A percentile compares a stretch with the other conserved stretches of the same genome.
Evolutionary conservation across 192 early-diverging fungal species (phyloP).

Genomic region (Podila minutissima): DNA sequence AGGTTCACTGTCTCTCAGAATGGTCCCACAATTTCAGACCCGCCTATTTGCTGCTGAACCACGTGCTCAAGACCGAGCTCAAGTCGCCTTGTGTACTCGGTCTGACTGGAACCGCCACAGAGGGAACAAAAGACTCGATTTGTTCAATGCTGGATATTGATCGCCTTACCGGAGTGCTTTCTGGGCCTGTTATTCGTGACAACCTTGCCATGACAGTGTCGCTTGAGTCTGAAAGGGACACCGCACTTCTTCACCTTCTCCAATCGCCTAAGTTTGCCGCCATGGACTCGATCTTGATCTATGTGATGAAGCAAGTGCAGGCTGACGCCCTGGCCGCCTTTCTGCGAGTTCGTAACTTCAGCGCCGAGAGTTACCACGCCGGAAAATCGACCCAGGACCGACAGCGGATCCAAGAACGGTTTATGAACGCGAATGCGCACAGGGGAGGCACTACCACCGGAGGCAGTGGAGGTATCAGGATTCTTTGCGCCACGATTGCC

Average conservation of each 20-base stretch:
- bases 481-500: conserved; percentile 79
- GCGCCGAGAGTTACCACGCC: conserved; percentile 83
- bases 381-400: conserved; percentile 71
- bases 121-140: conserved; percentile 58
- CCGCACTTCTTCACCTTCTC: conserved; percentile 63
- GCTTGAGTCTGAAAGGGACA: conserved; percentile 58
- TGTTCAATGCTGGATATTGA: conserved; percentile 70
- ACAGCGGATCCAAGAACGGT: conserved; percentile 69
- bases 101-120: conserved; percentile 80
- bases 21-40: conserved; percentile 90
- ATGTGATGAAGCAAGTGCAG: conserved; percentile 68
- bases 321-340: conserved; percentile 77
- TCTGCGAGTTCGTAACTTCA: conserved; percentile 69
- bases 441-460: neutral
- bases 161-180: conserved; percentile 58
- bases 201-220: conserved; percentile 73
- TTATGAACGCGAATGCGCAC: conserved; percentile 59
- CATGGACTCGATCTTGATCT: conserved; percentile 74
- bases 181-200: conserved; percentile 59
- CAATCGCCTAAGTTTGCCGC: conserved; percentile 58
- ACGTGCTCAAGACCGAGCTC: conserved; percentile 58
- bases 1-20: conserved; percentile 85
- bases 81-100: conserved; percentile 65
- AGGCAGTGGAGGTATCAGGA: conserved; percentile 56
- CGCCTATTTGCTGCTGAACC: conserved; percentile 69